Conservation (phyloP, 257 asterid species). For the Przewalskia tangutica region DNA sequence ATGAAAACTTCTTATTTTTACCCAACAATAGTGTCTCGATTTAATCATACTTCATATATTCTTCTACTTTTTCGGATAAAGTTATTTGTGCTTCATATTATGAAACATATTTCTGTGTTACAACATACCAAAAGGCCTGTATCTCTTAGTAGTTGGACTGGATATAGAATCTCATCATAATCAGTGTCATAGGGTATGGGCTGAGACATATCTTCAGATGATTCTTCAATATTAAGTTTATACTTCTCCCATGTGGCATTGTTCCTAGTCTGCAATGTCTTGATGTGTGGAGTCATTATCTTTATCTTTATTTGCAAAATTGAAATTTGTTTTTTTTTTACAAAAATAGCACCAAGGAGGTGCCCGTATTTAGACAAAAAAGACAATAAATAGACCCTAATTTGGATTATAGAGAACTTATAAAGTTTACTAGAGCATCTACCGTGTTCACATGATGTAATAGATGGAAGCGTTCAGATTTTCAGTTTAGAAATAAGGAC, state of each 20-base stretch:
- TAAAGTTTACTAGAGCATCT: neutral
- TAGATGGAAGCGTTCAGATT: neutral
- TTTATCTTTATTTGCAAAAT: neutral
- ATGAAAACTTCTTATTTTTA: neutral
- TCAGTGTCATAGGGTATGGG: slow-evolving; percentile 48
- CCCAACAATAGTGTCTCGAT: neutral
- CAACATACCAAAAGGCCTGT: slow-evolving; percentile 14
- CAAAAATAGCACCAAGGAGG: neutral
- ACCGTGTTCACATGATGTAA: neutral
- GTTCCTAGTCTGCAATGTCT: slow-evolving; percentile 21
- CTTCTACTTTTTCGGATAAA: neutral
- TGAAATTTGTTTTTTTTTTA: neutral
- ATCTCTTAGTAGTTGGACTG: slow-evolving; percentile 16
- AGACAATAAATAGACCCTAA: neutral
- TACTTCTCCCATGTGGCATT: slow-evolving; percentile 17
- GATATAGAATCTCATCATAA: slow-evolving; percentile 29
- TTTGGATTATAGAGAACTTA: too few species aligned
- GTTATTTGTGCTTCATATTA: slow-evolving; percentile 28
- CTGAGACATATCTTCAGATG: slow-evolving; percentile 35
- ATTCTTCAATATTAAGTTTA: slow-evolving; percentile 9
- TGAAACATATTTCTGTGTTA: slow-evolving; percentile 10
- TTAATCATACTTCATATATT: neutral
- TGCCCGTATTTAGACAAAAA: neutral
- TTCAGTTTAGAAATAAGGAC: neutral
- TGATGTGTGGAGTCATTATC: slow-evolving; percentile 10